A percentile compares a stretch with the other conserved stretches of the same genome.
These are phyloP conservation scores for Pelargonium cotyledonis DNA, from an alignment of 441 rosid species.

Conservation along the genomic window DNA sequence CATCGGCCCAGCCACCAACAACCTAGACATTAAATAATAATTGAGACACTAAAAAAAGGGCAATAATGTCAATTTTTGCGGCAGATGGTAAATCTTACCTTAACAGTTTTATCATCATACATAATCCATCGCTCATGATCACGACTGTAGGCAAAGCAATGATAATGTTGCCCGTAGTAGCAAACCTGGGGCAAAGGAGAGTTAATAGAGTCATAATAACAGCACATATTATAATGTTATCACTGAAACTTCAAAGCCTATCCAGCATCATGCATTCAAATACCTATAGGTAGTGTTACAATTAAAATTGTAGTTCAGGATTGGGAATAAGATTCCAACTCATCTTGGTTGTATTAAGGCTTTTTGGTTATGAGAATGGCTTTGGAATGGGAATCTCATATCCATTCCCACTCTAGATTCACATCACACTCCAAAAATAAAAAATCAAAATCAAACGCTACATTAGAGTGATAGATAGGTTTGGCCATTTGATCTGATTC, in stretches of 20 bases:
- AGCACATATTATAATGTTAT: not conserved
- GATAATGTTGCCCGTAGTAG: slow-evolving; percentile 94
- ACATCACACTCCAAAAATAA: no score
- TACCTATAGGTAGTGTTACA: not conserved
- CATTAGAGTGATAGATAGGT: not conserved
- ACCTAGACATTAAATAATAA: slow-evolving; percentile 40
- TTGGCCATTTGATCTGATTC: not conserved
- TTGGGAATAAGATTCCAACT: no score
- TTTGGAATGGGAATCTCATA: no score
- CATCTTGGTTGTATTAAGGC: no score
- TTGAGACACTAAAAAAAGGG: slow-evolving; percentile 14
- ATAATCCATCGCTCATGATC: slow-evolving; percentile 75
- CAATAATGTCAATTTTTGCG: slow-evolving; percentile 1
- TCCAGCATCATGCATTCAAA: not conserved
- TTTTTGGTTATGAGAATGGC: no score
- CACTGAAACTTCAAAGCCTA: not conserved
- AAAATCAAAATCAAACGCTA: no score
- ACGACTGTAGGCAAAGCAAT: slow-evolving; percentile 82
- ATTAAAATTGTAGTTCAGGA: no score
- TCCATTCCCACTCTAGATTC: no score
- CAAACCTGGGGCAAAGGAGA: slow-evolving; percentile 55
- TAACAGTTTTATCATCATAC: slow-evolving; percentile 93
- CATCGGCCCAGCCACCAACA: slow-evolving; percentile 79
- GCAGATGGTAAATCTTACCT: slow-evolving; percentile 38
- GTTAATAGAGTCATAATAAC: not conserved